Conservation (phyloP, 2,329 filamentous ascomycete species). For the Lojkania enalia region DNA sequence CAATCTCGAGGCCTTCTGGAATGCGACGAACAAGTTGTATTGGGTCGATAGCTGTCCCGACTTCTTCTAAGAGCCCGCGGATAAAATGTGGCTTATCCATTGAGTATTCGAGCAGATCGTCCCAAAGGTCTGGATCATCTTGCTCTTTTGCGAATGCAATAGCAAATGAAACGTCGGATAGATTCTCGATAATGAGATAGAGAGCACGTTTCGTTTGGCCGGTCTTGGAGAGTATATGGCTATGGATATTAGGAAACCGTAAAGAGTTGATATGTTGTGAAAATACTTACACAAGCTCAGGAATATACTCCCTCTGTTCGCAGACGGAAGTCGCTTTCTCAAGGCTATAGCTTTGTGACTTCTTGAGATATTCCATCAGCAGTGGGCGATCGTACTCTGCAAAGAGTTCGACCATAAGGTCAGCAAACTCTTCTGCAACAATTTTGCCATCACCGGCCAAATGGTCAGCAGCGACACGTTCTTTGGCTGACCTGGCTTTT, state of each 20-base stretch:
- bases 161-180: conserved; percentile 87
- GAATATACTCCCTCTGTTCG: conserved; percentile 77
- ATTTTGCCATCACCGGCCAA: conserved; percentile 62
- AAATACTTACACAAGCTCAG: conserved; percentile 74
- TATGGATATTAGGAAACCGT: too few relatives aligned
- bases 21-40: conserved; percentile 89
- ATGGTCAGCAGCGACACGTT: conserved; percentile 46
- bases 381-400: conserved; percentile 78
- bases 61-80: conserved; percentile 85
- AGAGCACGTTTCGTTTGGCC: conserved; percentile 91
- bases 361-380: conserved; percentile 84
- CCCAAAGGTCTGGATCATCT: conserved; percentile 90
- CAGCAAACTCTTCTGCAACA: conserved; percentile 83
- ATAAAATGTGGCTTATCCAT: conserved; percentile 99
- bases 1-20: conserved; percentile 88
- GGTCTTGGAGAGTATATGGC: conserved; percentile 88
- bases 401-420: conserved; percentile 84
- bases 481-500: conserved; percentile 39
- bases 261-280: conserved; percentile 20
- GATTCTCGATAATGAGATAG: conserved; percentile 89
- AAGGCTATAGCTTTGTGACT: conserved; percentile 85
- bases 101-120: conserved; percentile 89
- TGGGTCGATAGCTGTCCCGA: conserved; percentile 90
- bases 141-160: conserved; percentile 95
- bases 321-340: conserved; percentile 78